These are phyloP conservation scores for Eucalyptus microcorys DNA, from an alignment of 345 rosid genomes.

Conservation along the genomic window DNA sequence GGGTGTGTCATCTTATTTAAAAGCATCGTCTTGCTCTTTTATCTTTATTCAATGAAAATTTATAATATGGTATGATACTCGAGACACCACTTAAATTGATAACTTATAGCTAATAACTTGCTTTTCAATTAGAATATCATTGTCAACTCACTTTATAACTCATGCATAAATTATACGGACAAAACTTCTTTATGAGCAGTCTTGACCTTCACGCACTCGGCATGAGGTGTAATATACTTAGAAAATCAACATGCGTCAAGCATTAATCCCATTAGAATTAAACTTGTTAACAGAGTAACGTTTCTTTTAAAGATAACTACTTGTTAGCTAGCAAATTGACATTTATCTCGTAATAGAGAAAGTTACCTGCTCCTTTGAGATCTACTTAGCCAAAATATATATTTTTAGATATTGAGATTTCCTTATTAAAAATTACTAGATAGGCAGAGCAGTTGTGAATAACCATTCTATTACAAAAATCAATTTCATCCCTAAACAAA, in stretches of 20 bases:
- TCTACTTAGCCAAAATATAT: background rate
- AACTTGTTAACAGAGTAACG: background rate
- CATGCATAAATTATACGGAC: no score
- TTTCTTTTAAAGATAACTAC: background rate
- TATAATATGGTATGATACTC: background rate
- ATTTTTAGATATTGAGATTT: background rate
- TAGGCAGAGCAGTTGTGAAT: background rate
- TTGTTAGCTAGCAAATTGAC: background rate
- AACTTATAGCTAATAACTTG: background rate
- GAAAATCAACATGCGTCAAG: background rate
- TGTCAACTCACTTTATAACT: no score
- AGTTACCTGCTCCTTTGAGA: background rate
- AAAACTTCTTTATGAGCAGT: no score
- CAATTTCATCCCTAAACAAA: no score
- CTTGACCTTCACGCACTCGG: no score
- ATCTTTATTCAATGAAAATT: background rate
- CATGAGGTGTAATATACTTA: no score
- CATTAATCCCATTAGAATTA: background rate
- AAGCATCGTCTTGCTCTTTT: background rate
- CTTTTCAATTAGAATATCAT: background rate
- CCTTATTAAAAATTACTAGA: no score
- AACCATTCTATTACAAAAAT: rapidly evolving
- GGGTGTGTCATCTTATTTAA: background rate
- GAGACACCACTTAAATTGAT: background rate
- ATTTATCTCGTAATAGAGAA: no score